phyloP scores from a whole-genome alignment of 139 green algal species.

The Chlorella sp. region DNA sequence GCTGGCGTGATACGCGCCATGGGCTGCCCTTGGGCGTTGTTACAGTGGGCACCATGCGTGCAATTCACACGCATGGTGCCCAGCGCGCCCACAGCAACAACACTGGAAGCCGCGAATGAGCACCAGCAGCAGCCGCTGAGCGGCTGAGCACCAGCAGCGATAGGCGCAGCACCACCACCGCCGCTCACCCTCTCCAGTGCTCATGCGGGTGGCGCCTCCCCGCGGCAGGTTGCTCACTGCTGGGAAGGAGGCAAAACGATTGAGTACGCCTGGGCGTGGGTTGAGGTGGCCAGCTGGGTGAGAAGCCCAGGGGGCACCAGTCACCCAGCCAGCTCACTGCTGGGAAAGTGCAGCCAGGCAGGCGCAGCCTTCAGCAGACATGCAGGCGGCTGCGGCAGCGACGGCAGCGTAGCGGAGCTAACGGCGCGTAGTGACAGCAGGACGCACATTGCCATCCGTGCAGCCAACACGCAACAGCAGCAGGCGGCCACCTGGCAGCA shows the following conservation, averaged over 20 bases:
- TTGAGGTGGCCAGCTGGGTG: background rate
- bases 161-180: background rate
- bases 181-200: background rate
- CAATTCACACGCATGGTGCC: background rate
- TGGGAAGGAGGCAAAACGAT: background rate
- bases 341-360: background rate
- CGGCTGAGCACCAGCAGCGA: background rate
- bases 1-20: too few species aligned
- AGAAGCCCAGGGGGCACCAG: background rate
- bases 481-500: too few species aligned
- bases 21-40: background rate
- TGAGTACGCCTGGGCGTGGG: too few species aligned
- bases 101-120: background rate
- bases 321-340: background rate
- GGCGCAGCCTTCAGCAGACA: too few species aligned
- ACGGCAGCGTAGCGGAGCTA: too few species aligned
- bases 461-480: too few species aligned
- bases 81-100: too few species aligned
- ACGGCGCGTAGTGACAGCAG: too few species aligned
- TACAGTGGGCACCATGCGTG: background rate
- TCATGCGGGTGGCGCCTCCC: background rate
- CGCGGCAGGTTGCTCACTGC: conserved; percentile 1
- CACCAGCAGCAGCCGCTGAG: background rate
- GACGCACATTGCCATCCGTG: too few species aligned
- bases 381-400: too few species aligned